phyloP scores from a whole-genome alignment of 1,284 basidiomycete genomes.

The Tremellales sp. region DNA sequence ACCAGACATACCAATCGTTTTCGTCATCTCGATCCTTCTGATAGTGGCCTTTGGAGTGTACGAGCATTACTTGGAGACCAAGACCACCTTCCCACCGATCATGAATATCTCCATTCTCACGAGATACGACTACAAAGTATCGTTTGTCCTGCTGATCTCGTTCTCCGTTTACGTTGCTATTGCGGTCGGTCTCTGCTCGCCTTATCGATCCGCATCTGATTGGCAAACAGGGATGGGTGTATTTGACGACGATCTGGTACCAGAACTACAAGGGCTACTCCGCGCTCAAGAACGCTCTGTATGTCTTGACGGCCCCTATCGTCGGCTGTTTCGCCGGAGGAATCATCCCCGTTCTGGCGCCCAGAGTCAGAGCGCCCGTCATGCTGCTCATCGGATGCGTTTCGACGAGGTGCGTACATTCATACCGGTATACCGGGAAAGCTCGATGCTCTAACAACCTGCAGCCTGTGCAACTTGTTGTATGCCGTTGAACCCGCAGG shows the following conservation, averaged over 20 bases:
- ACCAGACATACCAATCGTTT: slow-evolving; percentile 31
- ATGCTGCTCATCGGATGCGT: slow-evolving; percentile 27
- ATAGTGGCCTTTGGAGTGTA: slow-evolving; percentile 35
- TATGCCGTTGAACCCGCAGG: slow-evolving; percentile 27
- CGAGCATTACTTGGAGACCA: slow-evolving; percentile 24
- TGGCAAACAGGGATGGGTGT: slow-evolving; percentile 15
- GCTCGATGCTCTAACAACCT: too few relatives aligned
- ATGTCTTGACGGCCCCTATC: slow-evolving; percentile 27
- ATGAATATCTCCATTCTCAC: slow-evolving; percentile 26
- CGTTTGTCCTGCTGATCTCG: slow-evolving; percentile 12
- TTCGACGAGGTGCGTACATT: slow-evolving; percentile 11
- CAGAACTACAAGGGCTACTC: slow-evolving; percentile 23
- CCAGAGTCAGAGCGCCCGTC: slow-evolving; percentile 24
- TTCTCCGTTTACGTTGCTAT: slow-evolving; percentile 20
- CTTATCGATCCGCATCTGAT: neutral
- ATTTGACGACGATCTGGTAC: slow-evolving; percentile 24
- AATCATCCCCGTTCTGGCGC: slow-evolving; percentile 22
- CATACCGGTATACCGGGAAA: too few relatives aligned
- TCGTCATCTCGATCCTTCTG: slow-evolving; percentile 32
- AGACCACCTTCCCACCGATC: slow-evolving; percentile 22
- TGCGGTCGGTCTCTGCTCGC: slow-evolving; percentile 2
- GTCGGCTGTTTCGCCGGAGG: slow-evolving; percentile 32
- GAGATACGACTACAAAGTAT: slow-evolving; percentile 9
- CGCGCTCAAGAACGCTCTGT: slow-evolving; percentile 24
- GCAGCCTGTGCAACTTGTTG: slow-evolving; percentile 24